Percentiles rank a stretch among this genome's conserved stretches.
phyloP scores from a whole-genome alignment of 306 rosid species.

The Rosa lucieae region DNA sequence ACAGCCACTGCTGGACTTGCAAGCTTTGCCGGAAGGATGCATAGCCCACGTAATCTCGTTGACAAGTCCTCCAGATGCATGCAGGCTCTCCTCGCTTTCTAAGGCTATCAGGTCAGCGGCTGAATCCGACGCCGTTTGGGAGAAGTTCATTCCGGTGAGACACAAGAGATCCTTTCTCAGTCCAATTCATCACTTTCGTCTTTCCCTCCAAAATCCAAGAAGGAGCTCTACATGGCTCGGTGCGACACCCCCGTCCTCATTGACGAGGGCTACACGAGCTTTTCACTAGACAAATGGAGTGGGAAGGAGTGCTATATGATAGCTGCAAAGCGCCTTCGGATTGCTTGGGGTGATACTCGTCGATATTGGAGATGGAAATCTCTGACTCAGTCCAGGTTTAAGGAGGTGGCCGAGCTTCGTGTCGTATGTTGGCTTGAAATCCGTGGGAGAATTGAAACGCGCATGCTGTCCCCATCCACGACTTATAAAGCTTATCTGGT shows the following conservation, averaged over 20 bases:
- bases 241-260: conserved; percentile 49
- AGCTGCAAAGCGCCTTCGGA: conserved; percentile 28
- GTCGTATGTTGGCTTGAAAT: conserved; percentile 65
- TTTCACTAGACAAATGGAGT: conserved; percentile 43
- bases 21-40: conserved; percentile 50
- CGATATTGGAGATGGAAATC: conserved; percentile 54
- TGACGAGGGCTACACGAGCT: conserved; percentile 57
- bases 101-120: background rate
- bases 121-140: background rate
- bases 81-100: background rate
- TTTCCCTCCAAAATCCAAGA: conserved; percentile 28
- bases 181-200: background rate
- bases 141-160: background rate
- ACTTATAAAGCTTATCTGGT: conserved; percentile 55
- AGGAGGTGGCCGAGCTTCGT: conserved; percentile 50
- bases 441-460: conserved; percentile 37
- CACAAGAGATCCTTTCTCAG: conserved; percentile 14
- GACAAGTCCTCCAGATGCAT: background rate
- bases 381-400: conserved; percentile 45
- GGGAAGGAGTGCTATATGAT: conserved; percentile 9
- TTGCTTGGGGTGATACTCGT: conserved; percentile 52
- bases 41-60: background rate
- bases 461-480: conserved; percentile 46
- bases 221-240: conserved; percentile 42
- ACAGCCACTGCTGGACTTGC: conserved; percentile 16